Conservation (phyloP, 164 flowering plant genomes). For the Saururus chinensis region DNA sequence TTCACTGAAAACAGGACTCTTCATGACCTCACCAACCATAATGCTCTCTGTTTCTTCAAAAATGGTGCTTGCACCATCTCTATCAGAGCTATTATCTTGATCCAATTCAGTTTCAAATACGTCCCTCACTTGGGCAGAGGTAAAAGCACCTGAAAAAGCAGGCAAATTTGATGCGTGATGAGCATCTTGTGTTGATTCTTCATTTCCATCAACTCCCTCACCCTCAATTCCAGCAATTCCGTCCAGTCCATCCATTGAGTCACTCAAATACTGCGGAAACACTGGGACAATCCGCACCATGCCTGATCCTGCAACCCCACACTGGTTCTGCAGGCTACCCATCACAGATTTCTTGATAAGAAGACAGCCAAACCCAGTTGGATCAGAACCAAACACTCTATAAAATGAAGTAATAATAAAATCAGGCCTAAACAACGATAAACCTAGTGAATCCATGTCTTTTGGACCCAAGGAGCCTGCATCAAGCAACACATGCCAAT, state of each 20-base stretch:
- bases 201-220: slow-evolving; percentile 19
- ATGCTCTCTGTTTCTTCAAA: slow-evolving; percentile 57
- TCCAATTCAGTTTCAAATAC: slow-evolving; percentile 61
- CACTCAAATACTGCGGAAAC: slow-evolving; percentile 52
- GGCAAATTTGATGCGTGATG: slow-evolving; percentile 41
- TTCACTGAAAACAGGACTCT: slow-evolving; percentile 60
- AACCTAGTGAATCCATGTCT: slow-evolving; percentile 89
- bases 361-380: slow-evolving; percentile 86
- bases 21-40: slow-evolving; percentile 64
- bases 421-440: slow-evolving; percentile 81
- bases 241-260: slow-evolving; percentile 47
- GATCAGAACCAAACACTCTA: slow-evolving; percentile 75
- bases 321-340: slow-evolving; percentile 44
- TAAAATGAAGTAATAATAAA: slow-evolving; percentile 78
- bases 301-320: slow-evolving; percentile 51
- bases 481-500: slow-evolving; percentile 91
- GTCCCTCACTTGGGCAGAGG: slow-evolving; percentile 58
- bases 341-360: slow-evolving; percentile 77
- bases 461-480: slow-evolving; percentile 83
- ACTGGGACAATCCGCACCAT: slow-evolving; percentile 63
- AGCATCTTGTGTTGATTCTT: slow-evolving; percentile 27
- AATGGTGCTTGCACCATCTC: slow-evolving; percentile 66
- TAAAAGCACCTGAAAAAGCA: slow-evolving; percentile 64
- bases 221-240: slow-evolving; percentile 32
- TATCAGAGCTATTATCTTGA: slow-evolving; percentile 59